phyloP scores from a whole-genome alignment of 2,329 filamentous ascomycete genomes.

The Aspergillus sp. region DNA sequence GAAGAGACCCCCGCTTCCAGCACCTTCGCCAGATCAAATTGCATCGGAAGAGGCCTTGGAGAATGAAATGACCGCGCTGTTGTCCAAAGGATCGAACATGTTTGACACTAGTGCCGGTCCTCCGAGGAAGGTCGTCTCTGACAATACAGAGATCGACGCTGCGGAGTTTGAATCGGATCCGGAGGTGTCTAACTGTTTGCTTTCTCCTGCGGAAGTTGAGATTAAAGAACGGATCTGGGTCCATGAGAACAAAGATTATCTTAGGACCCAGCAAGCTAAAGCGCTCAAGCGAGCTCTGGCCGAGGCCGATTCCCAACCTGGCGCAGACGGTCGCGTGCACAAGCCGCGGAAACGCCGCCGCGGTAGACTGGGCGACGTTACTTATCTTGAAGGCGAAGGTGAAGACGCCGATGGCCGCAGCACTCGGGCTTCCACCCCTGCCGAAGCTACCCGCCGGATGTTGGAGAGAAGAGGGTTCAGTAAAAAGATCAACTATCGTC shows the following conservation, averaged over 20 bases:
- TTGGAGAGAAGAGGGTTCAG: slow-evolving; percentile 69
- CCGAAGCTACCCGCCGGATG: slow-evolving; percentile 68
- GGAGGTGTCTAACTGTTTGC: slow-evolving; percentile 78
- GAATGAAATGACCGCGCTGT: slow-evolving; percentile 69
- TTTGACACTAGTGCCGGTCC: slow-evolving; percentile 30
- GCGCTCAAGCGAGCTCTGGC: slow-evolving; percentile 70
- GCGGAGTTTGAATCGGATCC: slow-evolving; percentile 87
- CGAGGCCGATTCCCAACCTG: slow-evolving; percentile 49
- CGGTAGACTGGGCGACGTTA: slow-evolving; percentile 50
- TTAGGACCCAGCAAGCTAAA: slow-evolving; percentile 83
- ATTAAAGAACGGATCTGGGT: slow-evolving; percentile 94
- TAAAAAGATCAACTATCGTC: slow-evolving; percentile 71
- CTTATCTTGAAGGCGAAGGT: slow-evolving; percentile 49
- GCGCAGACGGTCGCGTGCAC: slow-evolving; percentile 23
- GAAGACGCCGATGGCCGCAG: slow-evolving; percentile 65
- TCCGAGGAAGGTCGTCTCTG: slow-evolving; percentile 54
- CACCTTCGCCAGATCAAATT: slow-evolving; percentile 61
- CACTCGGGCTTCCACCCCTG: slow-evolving; percentile 66
- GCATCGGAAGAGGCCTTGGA: slow-evolving; percentile 65
- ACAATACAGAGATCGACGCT: slow-evolving; percentile 63
- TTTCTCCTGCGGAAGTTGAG: slow-evolving; percentile 71
- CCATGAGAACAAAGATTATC: slow-evolving; percentile 90
- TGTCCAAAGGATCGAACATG: slow-evolving; percentile 48
- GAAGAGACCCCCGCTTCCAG: slow-evolving; percentile 41
- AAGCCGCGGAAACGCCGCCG: slow-evolving; percentile 55